phyloP scores from a whole-genome alignment of 495 filamentous ascomycete species.

The Aspergillus egyptiacus region DNA sequence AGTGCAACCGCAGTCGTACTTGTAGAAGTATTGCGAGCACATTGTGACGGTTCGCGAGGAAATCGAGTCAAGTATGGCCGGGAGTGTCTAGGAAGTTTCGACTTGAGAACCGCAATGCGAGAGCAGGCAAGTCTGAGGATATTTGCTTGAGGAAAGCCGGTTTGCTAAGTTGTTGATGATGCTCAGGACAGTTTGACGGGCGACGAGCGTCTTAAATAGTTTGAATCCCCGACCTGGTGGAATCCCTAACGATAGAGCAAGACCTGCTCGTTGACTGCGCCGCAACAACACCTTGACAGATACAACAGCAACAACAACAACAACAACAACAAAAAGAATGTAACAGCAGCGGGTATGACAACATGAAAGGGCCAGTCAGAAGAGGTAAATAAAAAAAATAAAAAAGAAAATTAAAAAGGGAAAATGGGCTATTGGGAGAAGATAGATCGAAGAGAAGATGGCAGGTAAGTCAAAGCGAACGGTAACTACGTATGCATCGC shows the following conservation, averaged over 20 bases:
- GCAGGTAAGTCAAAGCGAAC: constrained; percentile 10
- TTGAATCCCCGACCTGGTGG: constrained; percentile 7
- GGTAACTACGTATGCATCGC: constrained; percentile 19
- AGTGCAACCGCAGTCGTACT: constrained; percentile 40
- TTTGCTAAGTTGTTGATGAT: constrained; percentile 16
- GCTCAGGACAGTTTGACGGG: constrained; percentile 13
- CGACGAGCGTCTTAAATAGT: constrained; percentile 24
- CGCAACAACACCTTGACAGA: constrained; percentile 19
- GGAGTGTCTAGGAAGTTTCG: neutral
- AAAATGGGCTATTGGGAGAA: constrained; percentile 5
- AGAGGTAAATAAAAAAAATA: constrained; percentile 5
- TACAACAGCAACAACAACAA: too few species aligned
- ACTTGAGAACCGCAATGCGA: neutral
- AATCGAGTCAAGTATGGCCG: neutral
- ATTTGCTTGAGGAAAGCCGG: constrained; percentile 2
- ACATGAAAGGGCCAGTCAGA: constrained; percentile 5
- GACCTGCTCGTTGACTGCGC: constrained; percentile 21
- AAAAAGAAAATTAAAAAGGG: constrained; percentile 11
- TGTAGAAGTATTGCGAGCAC: constrained; percentile 40
- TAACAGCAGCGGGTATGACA: constrained; percentile 8
- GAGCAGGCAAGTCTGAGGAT: neutral
- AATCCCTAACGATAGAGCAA: constrained; percentile 16
- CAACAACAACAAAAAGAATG: constrained; percentile 14
- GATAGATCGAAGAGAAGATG: constrained; percentile 10
- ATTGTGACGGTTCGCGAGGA: constrained; percentile 18